Percentiles rank a stretch among this genome's conserved stretches.
Evolutionary conservation across 108 stramenopile genomes (phyloP).

Genomic region (Cyclotella choctawhatcheeana): DNA sequence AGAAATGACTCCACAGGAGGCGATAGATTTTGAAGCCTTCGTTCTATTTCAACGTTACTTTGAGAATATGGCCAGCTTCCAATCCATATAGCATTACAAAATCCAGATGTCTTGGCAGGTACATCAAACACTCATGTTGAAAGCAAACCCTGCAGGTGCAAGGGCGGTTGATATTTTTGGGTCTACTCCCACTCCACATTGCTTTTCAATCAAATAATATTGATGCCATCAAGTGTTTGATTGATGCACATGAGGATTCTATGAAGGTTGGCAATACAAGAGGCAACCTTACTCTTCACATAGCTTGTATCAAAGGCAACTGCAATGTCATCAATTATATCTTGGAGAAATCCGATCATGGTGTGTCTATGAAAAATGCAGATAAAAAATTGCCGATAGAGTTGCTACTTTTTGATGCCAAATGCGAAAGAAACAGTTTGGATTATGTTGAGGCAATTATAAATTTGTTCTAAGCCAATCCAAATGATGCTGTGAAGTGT

Average conservation of each 20-base stretch:
- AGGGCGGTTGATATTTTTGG: neutral
- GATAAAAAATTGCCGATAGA: neutral
- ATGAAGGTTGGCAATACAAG: neutral
- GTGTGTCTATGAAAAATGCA: neutral
- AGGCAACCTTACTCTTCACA: neutral
- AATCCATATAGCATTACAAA: neutral
- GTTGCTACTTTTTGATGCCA: neutral
- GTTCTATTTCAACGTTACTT: neutral
- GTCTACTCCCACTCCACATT: neutral
- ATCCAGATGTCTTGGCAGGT: neutral
- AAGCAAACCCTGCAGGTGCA: neutral
- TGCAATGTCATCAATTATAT: neutral
- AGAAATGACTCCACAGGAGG: neutral
- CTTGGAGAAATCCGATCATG: neutral
- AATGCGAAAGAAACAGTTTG: neutral
- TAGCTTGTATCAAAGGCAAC: neutral
- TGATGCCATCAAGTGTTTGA: slow-evolving; percentile 5
- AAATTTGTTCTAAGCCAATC: neutral
- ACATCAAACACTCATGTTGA: neutral
- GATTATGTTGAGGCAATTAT: neutral
- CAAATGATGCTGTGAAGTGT: too few relatives aligned
- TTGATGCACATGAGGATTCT: neutral
- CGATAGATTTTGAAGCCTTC: neutral
- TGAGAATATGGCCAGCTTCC: neutral
- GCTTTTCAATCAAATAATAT: neutral